Percentiles rank a stretch among this genome's conserved stretches.
These are phyloP conservation scores for Fraxinus floribunda DNA, from an alignment of 305 asterid genomes.

Conservation along the genomic window DNA sequence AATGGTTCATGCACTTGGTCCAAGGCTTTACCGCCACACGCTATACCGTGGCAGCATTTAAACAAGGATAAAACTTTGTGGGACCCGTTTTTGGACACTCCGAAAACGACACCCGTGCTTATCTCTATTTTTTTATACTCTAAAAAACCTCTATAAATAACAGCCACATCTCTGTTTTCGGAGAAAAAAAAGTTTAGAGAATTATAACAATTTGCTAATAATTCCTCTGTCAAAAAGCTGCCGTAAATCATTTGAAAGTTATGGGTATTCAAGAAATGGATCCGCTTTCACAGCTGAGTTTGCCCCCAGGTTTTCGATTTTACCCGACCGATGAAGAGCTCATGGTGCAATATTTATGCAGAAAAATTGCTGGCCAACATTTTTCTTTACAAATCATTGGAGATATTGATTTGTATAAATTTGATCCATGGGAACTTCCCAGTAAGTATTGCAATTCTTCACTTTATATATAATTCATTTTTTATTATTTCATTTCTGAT, in stretches of 20 bases:
- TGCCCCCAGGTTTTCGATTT: constrained; percentile 89
- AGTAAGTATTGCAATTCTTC: constrained; percentile 34
- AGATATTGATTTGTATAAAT: constrained; percentile 75
- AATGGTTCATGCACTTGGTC: constrained; percentile 44
- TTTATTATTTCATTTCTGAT: background rate
- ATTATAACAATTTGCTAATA: background rate
- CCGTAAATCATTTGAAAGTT: background rate
- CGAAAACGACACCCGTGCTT: constrained; percentile 36
- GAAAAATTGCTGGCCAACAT: constrained; percentile 69
- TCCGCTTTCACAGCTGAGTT: constrained; percentile 68
- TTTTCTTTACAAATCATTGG: constrained; percentile 63
- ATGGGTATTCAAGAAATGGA: constrained; percentile 68
- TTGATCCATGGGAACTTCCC: constrained; percentile 84
- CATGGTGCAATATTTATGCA: constrained; percentile 66
- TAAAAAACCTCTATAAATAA: constrained; percentile 28
- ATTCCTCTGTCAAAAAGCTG: background rate
- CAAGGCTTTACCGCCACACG: constrained; percentile 31
- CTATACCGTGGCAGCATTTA: constrained; percentile 42
- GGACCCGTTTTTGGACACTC: constrained; percentile 23
- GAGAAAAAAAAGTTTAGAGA: constrained; percentile 18
- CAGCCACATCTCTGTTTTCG: constrained; percentile 13
- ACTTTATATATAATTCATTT: background rate
- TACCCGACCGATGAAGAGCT: constrained; percentile 91
- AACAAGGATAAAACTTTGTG: constrained; percentile 30
- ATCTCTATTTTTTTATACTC: constrained; percentile 15